These are phyloP conservation scores for Saturnispora galanensis DNA, from an alignment of 805 yeast genomes.

Conservation along the genomic window DNA sequence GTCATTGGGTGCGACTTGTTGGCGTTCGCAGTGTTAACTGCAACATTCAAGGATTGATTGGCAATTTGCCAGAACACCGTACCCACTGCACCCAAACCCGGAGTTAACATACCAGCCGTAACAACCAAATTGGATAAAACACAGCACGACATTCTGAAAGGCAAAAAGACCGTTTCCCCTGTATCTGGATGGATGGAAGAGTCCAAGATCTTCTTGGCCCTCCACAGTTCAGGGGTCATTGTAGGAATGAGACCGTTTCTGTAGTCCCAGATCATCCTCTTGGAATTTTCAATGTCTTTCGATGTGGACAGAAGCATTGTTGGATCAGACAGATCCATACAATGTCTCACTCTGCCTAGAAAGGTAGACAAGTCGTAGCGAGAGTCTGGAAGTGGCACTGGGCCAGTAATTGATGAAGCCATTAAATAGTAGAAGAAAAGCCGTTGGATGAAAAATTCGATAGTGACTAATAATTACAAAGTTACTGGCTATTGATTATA, in stretches of 20 bases:
- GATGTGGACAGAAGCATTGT: slow-evolving; percentile 70
- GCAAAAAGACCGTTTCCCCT: slow-evolving; percentile 83
- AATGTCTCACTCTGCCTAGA: slow-evolving; percentile 91
- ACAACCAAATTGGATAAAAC: slow-evolving; percentile 90
- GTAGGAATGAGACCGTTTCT: slow-evolving; percentile 53
- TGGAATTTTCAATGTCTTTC: slow-evolving; percentile 54
- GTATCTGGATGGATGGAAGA: slow-evolving; percentile 96
- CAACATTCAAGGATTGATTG: slow-evolving; percentile 93
- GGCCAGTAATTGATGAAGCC: slow-evolving; percentile 88
- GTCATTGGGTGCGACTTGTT: slow-evolving; percentile 90
- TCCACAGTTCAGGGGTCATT: slow-evolving; percentile 81
- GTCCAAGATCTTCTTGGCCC: slow-evolving; percentile 76
- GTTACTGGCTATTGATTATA: slow-evolving; percentile 7
- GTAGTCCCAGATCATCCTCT: slow-evolving; percentile 56
- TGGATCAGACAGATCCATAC: slow-evolving; percentile 90
- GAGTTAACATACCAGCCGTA: slow-evolving; percentile 96
- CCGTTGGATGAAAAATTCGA: background rate
- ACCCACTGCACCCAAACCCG: slow-evolving; percentile 81
- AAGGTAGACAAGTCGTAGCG: slow-evolving; percentile 72
- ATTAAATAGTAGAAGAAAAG: slow-evolving; percentile 27
- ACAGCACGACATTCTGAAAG: slow-evolving; percentile 95
- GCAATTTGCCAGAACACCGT: slow-evolving; percentile 97
- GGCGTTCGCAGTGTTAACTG: slow-evolving; percentile 92
- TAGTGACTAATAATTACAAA: background rate
- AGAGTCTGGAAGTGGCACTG: slow-evolving; percentile 69